Conservation (phyloP, 2,329 filamentous ascomycete genomes). For the Alternaria tenuissima region DNA sequence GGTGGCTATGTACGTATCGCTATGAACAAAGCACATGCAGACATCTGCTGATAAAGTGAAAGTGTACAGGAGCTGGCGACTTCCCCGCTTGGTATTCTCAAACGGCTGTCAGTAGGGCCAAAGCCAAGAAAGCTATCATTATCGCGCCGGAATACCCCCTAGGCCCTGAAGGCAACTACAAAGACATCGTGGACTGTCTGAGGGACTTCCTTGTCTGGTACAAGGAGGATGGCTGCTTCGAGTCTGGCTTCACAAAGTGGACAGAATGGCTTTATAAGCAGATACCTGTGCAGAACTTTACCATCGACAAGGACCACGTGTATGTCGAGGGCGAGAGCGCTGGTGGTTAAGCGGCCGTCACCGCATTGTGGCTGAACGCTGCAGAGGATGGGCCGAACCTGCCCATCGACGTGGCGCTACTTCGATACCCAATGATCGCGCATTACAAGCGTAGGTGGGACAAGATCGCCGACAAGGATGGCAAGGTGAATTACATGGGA, state of each 20-base stretch:
- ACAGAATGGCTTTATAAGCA: no score
- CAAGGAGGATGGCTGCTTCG: neutral
- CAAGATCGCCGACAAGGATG: no score
- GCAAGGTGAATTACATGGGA: no score
- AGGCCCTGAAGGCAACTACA: neutral
- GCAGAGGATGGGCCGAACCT: no score
- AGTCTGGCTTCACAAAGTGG: no score
- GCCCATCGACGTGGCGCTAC: no score
- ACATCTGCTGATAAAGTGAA: neutral
- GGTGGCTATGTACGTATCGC: neutral
- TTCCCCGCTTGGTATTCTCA: neutral
- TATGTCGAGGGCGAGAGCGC: neutral
- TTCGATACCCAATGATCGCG: neutral
- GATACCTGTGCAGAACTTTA: neutral
- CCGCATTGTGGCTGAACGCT: no score
- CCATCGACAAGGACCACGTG: neutral
- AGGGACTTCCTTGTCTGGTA: neutral
- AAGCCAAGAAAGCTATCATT: neutral
- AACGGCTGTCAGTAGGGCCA: neutral
- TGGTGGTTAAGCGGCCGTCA: neutral
- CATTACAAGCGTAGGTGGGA: no score
- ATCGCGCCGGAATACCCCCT: neutral
- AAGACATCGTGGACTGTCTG: neutral
- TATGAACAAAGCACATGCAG: neutral
- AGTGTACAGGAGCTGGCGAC: neutral